Evolutionary conservation across 129 eudicot species (phyloP).

Genomic region (Chrysanthemum makinoi): DNA sequence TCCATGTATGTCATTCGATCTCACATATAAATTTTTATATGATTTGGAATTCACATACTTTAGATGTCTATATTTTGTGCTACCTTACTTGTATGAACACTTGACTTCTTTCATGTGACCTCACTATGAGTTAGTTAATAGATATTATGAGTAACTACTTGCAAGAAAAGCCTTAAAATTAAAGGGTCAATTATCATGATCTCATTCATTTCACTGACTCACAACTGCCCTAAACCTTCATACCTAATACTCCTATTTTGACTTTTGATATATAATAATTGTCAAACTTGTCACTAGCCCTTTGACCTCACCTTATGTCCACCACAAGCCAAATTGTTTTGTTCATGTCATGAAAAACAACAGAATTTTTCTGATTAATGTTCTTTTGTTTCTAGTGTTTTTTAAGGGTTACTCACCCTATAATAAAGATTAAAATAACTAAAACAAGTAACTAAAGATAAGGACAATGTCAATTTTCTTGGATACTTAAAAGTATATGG

Average conservation of each 20-base stretch:
- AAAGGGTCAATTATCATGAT: slow-evolving; percentile 13
- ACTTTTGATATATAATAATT: background rate
- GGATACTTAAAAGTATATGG: slow-evolving; percentile 22
- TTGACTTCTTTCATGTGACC: background rate
- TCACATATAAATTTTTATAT: too few species aligned
- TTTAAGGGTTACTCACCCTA: too few species aligned
- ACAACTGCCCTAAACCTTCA: slow-evolving; percentile 20
- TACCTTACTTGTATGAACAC: too few species aligned
- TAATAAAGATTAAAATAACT: background rate
- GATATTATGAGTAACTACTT: background rate
- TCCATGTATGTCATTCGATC: too few species aligned
- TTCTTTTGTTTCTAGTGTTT: too few species aligned
- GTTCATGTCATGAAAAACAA: background rate
- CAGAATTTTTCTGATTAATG: background rate
- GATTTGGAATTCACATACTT: too few species aligned
- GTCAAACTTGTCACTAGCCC: slow-evolving; percentile 25
- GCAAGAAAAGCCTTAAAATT: background rate
- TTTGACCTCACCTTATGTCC: slow-evolving; percentile 17
- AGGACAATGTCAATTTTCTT: slow-evolving; percentile 17
- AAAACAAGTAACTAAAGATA: background rate
- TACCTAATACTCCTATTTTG: slow-evolving; percentile 21
- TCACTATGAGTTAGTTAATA: background rate
- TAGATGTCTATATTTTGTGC: too few species aligned
- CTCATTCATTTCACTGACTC: slow-evolving; percentile 10
- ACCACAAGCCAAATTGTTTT: slow-evolving; percentile 1